phyloP scores from a whole-genome alignment of 2,329 filamentous ascomycete species.

The Exophiala oligosperma region DNA sequence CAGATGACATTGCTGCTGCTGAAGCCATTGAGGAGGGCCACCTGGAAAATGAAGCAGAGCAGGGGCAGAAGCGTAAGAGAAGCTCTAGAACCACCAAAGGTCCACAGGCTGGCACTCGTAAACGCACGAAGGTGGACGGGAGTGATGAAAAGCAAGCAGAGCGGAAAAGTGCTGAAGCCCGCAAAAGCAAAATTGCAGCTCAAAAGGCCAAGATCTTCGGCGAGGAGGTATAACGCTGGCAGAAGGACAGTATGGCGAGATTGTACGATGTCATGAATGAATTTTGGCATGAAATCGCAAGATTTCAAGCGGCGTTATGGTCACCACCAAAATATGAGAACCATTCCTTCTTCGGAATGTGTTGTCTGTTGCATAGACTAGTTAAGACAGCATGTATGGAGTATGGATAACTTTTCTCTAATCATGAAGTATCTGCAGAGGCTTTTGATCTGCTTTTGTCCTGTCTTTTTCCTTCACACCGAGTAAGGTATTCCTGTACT shows the following conservation, averaged over 20 bases:
- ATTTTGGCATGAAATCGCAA: neutral
- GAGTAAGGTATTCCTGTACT: too few species aligned
- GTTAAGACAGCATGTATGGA: too few species aligned
- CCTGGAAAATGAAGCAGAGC: slow-evolving; percentile 27
- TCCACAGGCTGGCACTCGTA: slow-evolving; percentile 27
- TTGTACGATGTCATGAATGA: neutral
- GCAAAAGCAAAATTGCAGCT: slow-evolving; percentile 25
- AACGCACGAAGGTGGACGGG: slow-evolving; percentile 21
- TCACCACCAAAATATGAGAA: too few species aligned
- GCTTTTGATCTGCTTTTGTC: too few species aligned
- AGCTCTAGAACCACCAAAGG: slow-evolving; percentile 24
- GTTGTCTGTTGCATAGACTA: too few species aligned
- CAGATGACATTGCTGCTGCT: slow-evolving; percentile 65
- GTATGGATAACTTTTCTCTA: too few species aligned
- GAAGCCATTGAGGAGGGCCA: slow-evolving; percentile 39
- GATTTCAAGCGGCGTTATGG: too few species aligned
- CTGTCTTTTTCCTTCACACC: too few species aligned
- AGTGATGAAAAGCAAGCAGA: slow-evolving; percentile 18
- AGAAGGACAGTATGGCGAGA: neutral
- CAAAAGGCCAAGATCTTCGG: slow-evolving; percentile 26
- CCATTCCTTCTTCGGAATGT: too few species aligned
- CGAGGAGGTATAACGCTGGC: slow-evolving; percentile 8
- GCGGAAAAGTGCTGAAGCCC: slow-evolving; percentile 4
- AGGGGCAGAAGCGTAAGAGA: slow-evolving; percentile 27
- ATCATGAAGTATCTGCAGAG: too few species aligned